phyloP scores from a whole-genome alignment of 441 rosid species.

The Gossypium gossypioides region DNA sequence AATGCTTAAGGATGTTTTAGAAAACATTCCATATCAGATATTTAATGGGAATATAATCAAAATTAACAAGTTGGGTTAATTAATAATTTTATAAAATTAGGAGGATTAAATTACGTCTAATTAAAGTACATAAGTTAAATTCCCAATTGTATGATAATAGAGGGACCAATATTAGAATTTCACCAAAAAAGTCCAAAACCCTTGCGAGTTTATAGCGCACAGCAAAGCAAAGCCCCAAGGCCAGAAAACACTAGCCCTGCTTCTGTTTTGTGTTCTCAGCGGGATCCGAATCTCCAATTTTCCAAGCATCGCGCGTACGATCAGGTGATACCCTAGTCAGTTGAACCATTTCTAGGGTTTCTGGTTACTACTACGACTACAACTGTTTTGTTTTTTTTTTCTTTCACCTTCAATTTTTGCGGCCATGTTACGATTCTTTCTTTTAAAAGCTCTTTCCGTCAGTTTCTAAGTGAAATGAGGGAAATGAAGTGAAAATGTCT shows the following conservation, averaged over 20 bases:
- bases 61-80: no score
- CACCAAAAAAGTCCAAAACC: not conserved
- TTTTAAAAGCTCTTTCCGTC: not conserved
- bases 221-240: not conserved
- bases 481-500: not conserved
- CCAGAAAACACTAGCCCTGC: not conserved
- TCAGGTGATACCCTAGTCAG: conserved; percentile 7
- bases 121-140: no score
- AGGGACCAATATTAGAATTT: not conserved
- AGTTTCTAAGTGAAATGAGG: not conserved
- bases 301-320: not conserved
- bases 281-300: conserved; percentile 17
- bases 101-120: no score
- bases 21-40: no score
- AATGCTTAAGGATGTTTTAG: no score
- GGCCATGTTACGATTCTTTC: not conserved
- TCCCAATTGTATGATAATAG: not conserved
- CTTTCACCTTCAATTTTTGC: not conserved
- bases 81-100: no score
- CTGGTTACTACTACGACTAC: not conserved
- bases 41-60: no score
- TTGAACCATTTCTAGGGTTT: not conserved
- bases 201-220: not conserved
- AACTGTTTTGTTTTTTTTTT: no score
- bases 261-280: conserved; percentile 12